Percentiles rank a stretch among this genome's conserved stretches.
Evolutionary conservation across 2,329 filamentous ascomycete genomes (phyloP).

Genomic region (Tolypocladium sp.): DNA sequence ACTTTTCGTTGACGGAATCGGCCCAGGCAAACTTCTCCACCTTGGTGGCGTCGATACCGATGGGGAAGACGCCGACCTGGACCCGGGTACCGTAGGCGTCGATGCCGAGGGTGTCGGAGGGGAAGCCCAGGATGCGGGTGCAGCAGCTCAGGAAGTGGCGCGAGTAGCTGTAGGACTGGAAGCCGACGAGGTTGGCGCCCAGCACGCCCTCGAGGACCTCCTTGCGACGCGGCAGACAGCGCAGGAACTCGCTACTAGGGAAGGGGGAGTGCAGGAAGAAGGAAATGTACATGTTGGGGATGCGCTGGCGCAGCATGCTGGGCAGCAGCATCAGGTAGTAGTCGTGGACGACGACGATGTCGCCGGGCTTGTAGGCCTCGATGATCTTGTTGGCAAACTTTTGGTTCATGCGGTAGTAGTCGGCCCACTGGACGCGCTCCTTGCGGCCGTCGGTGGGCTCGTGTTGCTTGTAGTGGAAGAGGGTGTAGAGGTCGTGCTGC

Average conservation of each 20-base stretch:
- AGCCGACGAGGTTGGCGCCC: constrained; percentile 86
- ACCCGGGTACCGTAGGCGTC: constrained; percentile 85
- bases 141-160: constrained; percentile 93
- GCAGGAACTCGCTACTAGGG: constrained; percentile 90
- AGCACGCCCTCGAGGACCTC: constrained; percentile 85
- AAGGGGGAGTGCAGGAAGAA: constrained; percentile 95
- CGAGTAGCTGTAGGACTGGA: constrained; percentile 93
- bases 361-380: constrained; percentile 82
- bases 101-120: constrained; percentile 74
- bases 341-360: constrained; percentile 88
- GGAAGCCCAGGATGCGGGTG: constrained; percentile 82
- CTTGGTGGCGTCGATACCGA: constrained; percentile 81
- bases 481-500: constrained; percentile 82
- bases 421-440: constrained; percentile 77
- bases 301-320: constrained; percentile 74
- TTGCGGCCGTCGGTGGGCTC: constrained; percentile 78
- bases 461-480: constrained; percentile 95
- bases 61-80: constrained; percentile 87
- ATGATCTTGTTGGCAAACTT: constrained; percentile 85
- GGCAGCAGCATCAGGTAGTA: constrained; percentile 89
- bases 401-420: constrained; percentile 89
- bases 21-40: constrained; percentile 70
- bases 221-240: constrained; percentile 79
- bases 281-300: constrained; percentile 85
- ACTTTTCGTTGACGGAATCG: constrained; percentile 60